Evolutionary conservation across 139 green algal genomes (phyloP).

Genomic region (Diplosphaera chodatii): DNA sequence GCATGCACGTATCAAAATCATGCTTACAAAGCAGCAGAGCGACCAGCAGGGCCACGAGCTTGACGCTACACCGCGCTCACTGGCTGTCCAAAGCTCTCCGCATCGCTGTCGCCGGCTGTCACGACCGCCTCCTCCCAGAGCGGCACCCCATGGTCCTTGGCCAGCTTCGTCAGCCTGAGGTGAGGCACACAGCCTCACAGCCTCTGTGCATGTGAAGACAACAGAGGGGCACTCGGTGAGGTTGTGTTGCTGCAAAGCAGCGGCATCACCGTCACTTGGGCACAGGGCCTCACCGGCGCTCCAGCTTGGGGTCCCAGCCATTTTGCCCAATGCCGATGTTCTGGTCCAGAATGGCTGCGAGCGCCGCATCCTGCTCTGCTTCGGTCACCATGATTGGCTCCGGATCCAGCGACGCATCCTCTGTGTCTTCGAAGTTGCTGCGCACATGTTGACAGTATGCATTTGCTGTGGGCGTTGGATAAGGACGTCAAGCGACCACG

Average conservation of each 20-base stretch:
- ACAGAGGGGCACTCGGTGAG: no score
- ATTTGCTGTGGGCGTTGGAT: no score
- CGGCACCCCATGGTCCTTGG: background rate
- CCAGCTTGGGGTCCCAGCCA: conserved; percentile 15
- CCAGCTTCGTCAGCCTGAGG: background rate
- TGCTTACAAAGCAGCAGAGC: no score
- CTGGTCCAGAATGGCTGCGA: conserved; percentile 57
- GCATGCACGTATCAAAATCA: no score
- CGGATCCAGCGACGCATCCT: conserved; percentile 37
- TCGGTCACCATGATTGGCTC: conserved; percentile 73
- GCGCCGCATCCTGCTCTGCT: conserved; percentile 46
- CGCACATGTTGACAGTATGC: background rate
- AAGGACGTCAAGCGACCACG: no score
- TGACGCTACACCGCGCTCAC: no score
- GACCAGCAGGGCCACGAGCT: no score
- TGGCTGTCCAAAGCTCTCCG: background rate
- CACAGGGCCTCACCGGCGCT: background rate
- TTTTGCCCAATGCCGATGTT: conserved; percentile 42
- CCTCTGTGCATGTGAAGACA: no score
- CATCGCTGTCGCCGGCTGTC: background rate
- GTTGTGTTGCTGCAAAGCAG: no score
- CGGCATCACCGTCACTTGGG: no score
- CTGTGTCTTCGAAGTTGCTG: conserved; percentile 1
- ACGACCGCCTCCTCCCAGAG: background rate
- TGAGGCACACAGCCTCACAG: background rate